Evolutionary conservation across 2,329 filamentous ascomycete genomes (phyloP), one percentile per base, ranked within the genome.

Genomic region (Diaporthe capsici): DNA sequence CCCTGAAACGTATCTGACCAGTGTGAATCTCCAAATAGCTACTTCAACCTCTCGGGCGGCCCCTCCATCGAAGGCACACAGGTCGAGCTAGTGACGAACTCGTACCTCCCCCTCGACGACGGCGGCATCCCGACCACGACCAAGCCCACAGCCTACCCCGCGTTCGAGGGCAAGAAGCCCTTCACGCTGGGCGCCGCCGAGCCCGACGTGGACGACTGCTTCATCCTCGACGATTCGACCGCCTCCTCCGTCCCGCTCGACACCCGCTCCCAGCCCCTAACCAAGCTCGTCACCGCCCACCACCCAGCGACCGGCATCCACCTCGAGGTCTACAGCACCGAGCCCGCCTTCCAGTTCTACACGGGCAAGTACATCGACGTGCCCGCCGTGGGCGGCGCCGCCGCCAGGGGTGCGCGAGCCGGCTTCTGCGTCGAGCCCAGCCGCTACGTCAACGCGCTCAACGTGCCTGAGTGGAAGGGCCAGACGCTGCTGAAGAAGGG

Each of bases 311-410:
- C 92, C 39, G 91, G 92, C 77, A 89, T 98, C 79, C 93, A 97
- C 82, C 91, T 98, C 68, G 94, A 98, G 84, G 93, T 98, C 8
- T 88, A 92, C 81, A 97, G 94, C 87, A 98, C 96, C 0, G 96
- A 98, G 87, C 97, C 97, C 0, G 94, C 95, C 0, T 98, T 98
- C 88, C 96, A 98, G 84, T 98, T 98, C 86, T 98, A 98, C 86
- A 97, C 95, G 0, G 97, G 96, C 78, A 93, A 94, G 82, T 93
- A 92, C 81, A 95, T 97, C 78, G 87, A 97, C 80, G 93, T 98
- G 17, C 93, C 94, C 0, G 93, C 87, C 42, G 87, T 92, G 4
- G 88, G 87, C n/a, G 88, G 88, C 3, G 84, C 90, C 39, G 91
- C 93, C 0, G 92, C 93, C 1, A 90, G 94, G 67, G 90, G 89